Percentiles rank a stretch among this genome's conserved stretches.
Evolutionary conservation across 106 monocot genomes (phyloP).

Genomic region (Chionographis japonica): DNA sequence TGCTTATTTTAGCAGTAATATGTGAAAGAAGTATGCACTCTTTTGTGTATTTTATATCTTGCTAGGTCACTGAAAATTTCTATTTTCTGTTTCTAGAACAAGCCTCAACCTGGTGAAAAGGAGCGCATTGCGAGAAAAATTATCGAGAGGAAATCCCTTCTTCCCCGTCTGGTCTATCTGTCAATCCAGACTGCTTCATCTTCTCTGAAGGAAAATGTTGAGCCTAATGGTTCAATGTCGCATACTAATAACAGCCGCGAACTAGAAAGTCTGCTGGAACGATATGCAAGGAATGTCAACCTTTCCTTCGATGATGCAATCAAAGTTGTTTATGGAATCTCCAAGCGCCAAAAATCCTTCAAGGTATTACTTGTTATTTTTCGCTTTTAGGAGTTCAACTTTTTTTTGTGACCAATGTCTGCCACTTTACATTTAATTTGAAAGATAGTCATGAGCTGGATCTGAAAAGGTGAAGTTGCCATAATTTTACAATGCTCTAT

Average conservation of each 20-base stretch:
- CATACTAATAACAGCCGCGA: conserved; percentile 23
- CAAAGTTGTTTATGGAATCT: conserved; percentile 32
- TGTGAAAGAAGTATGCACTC: neutral
- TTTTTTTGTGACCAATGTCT: neutral
- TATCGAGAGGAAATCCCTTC: conserved; percentile 60
- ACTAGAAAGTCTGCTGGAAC: conserved; percentile 49
- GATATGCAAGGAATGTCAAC: conserved; percentile 44
- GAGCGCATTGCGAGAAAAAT: conserved; percentile 17
- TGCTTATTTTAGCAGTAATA: no score
- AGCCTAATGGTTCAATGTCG: conserved; percentile 24
- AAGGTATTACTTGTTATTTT: conserved; percentile 43
- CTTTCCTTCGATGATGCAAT: conserved; percentile 67
- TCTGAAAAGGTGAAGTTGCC: no score
- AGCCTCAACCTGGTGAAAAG: conserved; percentile 28
- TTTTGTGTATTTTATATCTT: neutral
- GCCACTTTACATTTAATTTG: neutral
- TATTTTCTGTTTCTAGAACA: conserved; percentile 1
- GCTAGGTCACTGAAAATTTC: conserved; percentile 3
- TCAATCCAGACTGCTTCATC: conserved; percentile 49
- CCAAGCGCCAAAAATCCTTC: conserved; percentile 38
- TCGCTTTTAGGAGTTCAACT: neutral
- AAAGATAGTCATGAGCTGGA: no score
- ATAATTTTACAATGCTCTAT: no score
- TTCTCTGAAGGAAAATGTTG: conserved; percentile 38
- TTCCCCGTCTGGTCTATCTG: conserved; percentile 64